Evolutionary conservation across 1,284 basidiomycete genomes (phyloP).

Genomic region (Sporisorium graminicola): DNA sequence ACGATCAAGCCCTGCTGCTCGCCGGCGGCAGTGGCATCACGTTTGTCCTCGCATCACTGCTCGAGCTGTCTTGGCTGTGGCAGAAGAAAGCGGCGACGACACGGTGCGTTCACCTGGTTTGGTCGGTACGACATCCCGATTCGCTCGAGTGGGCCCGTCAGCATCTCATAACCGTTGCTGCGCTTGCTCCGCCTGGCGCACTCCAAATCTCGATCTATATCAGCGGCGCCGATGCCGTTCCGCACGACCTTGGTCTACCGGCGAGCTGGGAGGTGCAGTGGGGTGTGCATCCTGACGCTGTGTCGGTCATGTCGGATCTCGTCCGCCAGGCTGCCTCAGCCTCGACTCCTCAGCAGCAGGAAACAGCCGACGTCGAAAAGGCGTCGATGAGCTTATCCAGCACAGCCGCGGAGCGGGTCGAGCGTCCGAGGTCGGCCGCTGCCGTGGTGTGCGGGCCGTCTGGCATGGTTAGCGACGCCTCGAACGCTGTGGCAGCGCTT

Average conservation of each 20-base stretch:
- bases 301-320: conserved; percentile 21
- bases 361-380: conserved; percentile 22
- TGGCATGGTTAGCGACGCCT: conserved; percentile 46
- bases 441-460: conserved; percentile 44
- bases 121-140: conserved; percentile 38
- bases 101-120: conserved; percentile 25
- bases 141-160: conserved; percentile 26
- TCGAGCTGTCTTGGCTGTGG: conserved; percentile 52
- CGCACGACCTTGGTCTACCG: conserved; percentile 16
- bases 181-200: conserved; percentile 25
- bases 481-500: conserved; percentile 29
- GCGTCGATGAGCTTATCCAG: not conserved
- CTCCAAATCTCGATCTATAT: conserved; percentile 35
- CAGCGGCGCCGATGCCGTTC: conserved; percentile 12
- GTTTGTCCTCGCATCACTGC: conserved; percentile 43
- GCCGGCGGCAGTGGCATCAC: conserved; percentile 60
- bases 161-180: conserved; percentile 26
- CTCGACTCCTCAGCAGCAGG: not conserved
- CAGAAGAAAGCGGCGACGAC: conserved; percentile 28
- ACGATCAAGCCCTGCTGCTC: conserved; percentile 39
- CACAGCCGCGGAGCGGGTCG: not conserved
- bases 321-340: not conserved
- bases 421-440: conserved; percentile 19
- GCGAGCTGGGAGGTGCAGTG: conserved; percentile 27
- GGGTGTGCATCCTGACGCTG: conserved; percentile 26